phyloP scores from a whole-genome alignment of 768 basidiomycete species.

The Serendipita sp. region DNA sequence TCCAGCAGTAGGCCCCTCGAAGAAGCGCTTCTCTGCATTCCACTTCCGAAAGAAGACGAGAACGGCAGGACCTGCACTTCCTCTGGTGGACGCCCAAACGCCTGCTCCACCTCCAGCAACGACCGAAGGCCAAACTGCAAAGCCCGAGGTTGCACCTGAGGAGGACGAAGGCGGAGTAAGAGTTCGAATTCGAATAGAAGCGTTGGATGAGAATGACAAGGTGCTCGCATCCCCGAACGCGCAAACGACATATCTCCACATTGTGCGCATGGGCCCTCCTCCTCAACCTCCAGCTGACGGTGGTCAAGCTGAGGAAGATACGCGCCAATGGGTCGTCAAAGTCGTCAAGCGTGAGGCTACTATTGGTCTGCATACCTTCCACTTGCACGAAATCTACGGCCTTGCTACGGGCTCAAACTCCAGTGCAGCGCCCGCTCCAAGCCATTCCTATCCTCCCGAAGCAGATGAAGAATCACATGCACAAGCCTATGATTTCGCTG shows the following conservation, averaged over 20 bases:
- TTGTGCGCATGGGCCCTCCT: conserved; percentile 47
- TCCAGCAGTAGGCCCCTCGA: conserved; percentile 10
- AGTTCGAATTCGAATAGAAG: conserved; percentile 64
- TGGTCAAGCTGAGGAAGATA: conserved; percentile 34
- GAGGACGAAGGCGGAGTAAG: conserved; percentile 51
- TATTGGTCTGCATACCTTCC: conserved; percentile 87
- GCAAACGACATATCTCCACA: conserved; percentile 76
- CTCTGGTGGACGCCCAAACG: conserved; percentile 57
- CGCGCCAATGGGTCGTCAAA: conserved; percentile 75
- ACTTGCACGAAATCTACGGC: conserved; percentile 89
- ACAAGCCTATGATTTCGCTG: conserved; percentile 39
- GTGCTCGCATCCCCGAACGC: conserved; percentile 51
- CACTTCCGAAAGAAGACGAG: conserved; percentile 43
- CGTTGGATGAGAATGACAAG: conserved; percentile 59
- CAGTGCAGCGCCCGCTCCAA: conserved; percentile 18
- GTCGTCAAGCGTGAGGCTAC: conserved; percentile 87
- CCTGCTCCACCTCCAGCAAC: background rate
- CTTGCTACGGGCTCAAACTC: conserved; percentile 38
- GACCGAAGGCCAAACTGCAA: conserved; percentile 13
- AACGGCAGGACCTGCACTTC: conserved; percentile 60
- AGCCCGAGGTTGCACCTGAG: conserved; percentile 23
- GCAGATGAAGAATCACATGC: conserved; percentile 33
- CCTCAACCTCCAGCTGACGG: conserved; percentile 17
- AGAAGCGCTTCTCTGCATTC: conserved; percentile 50
- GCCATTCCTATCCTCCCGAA: conserved; percentile 33